Evolutionary conservation across 2,329 filamentous ascomycete genomes (phyloP).

Genomic region (Epichloe elymi): DNA sequence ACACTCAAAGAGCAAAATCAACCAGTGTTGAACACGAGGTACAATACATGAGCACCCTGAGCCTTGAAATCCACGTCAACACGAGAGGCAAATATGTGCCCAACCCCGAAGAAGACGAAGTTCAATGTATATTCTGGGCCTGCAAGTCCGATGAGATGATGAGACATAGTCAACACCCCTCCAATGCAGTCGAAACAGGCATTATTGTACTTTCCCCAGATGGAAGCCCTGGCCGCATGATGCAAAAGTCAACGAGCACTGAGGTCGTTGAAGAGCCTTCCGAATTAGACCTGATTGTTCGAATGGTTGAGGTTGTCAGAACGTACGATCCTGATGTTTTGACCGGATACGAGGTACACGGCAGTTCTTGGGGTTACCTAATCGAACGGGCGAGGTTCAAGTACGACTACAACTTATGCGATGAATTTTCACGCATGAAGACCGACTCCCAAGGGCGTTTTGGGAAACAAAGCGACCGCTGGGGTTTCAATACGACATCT

Average conservation of each 20-base stretch:
- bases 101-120: slow-evolving; percentile 81
- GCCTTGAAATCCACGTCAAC: slow-evolving; percentile 83
- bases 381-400: slow-evolving; percentile 78
- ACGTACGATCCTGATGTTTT: slow-evolving; percentile 80
- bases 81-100: slow-evolving; percentile 69
- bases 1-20: slow-evolving; percentile 61
- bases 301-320: slow-evolving; percentile 78
- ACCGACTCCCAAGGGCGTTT: slow-evolving; percentile 69
- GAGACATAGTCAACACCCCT: slow-evolving; percentile 24
- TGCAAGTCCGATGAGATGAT: slow-evolving; percentile 56
- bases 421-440: slow-evolving; percentile 84
- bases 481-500: slow-evolving; percentile 90
- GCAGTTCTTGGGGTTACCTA: slow-evolving; percentile 87
- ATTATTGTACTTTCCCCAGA: slow-evolving; percentile 59
- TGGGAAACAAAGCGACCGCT: slow-evolving; percentile 74
- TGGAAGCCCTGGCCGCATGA: slow-evolving; percentile 41
- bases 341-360: slow-evolving; percentile 90
- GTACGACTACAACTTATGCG: slow-evolving; percentile 82
- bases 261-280: slow-evolving; percentile 62
- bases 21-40: slow-evolving; percentile 71
- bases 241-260: slow-evolving; percentile 46
- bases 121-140: slow-evolving; percentile 84
- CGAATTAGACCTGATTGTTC: slow-evolving; percentile 73
- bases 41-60: slow-evolving; percentile 96
- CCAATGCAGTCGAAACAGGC: slow-evolving; percentile 46